Evolutionary conservation across 495 filamentous ascomycete genomes (phyloP).

Genomic region (Extremus antarcticus): DNA sequence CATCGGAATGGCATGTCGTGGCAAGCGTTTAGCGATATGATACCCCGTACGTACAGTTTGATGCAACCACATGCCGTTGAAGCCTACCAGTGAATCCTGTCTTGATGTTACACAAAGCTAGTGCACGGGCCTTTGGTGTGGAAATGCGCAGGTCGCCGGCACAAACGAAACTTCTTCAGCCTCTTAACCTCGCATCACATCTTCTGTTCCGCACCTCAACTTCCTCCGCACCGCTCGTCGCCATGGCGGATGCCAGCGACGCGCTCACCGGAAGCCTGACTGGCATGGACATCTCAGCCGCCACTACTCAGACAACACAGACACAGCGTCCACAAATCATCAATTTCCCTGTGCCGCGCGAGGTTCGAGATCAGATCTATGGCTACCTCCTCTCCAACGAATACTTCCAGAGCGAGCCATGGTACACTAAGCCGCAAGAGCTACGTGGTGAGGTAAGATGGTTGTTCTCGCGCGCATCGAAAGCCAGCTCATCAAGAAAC

Average conservation of each 20-base stretch:
- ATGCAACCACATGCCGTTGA: too few species aligned
- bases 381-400: conserved; percentile 8
- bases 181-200: background rate
- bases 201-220: background rate
- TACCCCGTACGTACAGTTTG: too few species aligned
- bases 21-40: background rate
- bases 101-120: too few species aligned
- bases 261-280: too few species aligned
- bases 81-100: too few species aligned
- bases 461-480: too few species aligned
- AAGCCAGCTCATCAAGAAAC: too few species aligned
- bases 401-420: background rate
- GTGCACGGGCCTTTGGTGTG: too few species aligned
- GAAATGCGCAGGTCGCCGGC: too few species aligned
- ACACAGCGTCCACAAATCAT: background rate
- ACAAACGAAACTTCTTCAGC: background rate
- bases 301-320: too few species aligned
- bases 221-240: background rate
- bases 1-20: too few species aligned
- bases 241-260: background rate
- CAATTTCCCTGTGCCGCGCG: conserved; percentile 1
- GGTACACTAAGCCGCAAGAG: background rate
- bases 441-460: background rate
- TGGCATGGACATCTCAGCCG: background rate
- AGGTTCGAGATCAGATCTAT: conserved; percentile 7